These are phyloP conservation scores for Rhynchosporium agropyri DNA, from an alignment of 2,329 filamentous ascomycete genomes.

Conservation along the genomic window DNA sequence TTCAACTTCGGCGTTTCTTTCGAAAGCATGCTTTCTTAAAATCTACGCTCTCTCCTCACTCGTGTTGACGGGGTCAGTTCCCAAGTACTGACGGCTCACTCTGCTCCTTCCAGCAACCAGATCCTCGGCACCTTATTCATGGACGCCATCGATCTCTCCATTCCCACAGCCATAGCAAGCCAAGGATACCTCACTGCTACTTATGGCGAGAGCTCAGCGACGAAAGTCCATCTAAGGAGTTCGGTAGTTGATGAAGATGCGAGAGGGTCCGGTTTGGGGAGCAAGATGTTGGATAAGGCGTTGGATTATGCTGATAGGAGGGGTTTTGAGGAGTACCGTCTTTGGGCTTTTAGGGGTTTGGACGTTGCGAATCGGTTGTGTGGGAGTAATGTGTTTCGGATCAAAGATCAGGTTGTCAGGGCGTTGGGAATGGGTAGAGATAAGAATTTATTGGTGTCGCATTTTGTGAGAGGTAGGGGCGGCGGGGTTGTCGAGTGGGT, in stretches of 20 bases:
- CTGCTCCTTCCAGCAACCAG: background rate
- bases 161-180: background rate
- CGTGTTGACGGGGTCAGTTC: background rate
- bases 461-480: slow-evolving; percentile 2
- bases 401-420: slow-evolving; percentile 23
- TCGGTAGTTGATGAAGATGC: slow-evolving; percentile 40
- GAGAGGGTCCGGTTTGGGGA: slow-evolving; percentile 37
- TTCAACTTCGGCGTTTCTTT: slow-evolving; percentile 33
- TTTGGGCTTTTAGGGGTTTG: slow-evolving; percentile 37
- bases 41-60: background rate
- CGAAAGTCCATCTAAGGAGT: slow-evolving; percentile 36
- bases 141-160: background rate
- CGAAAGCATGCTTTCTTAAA: slow-evolving; percentile 8
- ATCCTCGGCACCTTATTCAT: slow-evolving; percentile 2
- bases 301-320: slow-evolving; percentile 37
- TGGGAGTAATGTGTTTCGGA: slow-evolving; percentile 36
- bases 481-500: background rate
- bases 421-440: slow-evolving; percentile 27
- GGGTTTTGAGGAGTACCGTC: slow-evolving; percentile 34
- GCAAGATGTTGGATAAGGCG: slow-evolving; percentile 34
- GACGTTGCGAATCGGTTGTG: slow-evolving; percentile 37
- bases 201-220: background rate
- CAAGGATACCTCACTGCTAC: background rate
- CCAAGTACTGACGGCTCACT: background rate
- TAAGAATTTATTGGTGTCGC: slow-evolving; percentile 15